Conservation (phyloP, 495 filamentous ascomycete species). For the Aspergillus egyptiacus region DNA sequence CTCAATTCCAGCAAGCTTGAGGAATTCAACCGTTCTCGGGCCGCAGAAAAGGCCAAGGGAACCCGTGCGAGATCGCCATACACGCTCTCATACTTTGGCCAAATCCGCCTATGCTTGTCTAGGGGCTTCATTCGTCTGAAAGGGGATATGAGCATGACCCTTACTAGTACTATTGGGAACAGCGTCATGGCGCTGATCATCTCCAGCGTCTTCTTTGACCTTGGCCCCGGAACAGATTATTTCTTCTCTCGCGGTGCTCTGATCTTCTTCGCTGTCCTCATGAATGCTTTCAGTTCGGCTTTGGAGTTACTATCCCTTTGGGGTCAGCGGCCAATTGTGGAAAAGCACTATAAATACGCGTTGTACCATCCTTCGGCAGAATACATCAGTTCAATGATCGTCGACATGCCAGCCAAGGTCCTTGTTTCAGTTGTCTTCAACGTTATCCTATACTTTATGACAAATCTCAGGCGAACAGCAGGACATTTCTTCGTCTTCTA, state of each 20-base stretch:
- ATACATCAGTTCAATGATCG: constrained; percentile 75
- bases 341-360: constrained; percentile 87
- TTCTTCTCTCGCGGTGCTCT: constrained; percentile 79
- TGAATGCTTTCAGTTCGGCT: constrained; percentile 80
- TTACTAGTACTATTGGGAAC: constrained; percentile 69
- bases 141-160: constrained; percentile 65
- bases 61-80: constrained; percentile 64
- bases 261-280: constrained; percentile 79
- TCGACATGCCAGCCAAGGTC: constrained; percentile 65
- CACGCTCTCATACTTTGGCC: constrained; percentile 65
- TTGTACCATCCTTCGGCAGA: constrained; percentile 88
- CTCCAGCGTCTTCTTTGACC: constrained; percentile 74
- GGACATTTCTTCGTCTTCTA: constrained; percentile 79
- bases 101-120: constrained; percentile 66
- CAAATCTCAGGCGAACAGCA: constrained; percentile 69
- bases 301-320: constrained; percentile 78
- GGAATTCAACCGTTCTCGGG: constrained; percentile 62
- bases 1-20: constrained; percentile 58
- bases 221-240: constrained; percentile 52
- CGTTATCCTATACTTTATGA: constrained; percentile 78
- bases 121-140: constrained; percentile 63
- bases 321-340: constrained; percentile 82
- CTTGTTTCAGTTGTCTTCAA: constrained; percentile 55
- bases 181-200: constrained; percentile 70
- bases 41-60: constrained; percentile 47